phyloP scores from a whole-genome alignment of 2,329 filamentous ascomycete genomes.

The Colletotrichum nymphaeae region DNA sequence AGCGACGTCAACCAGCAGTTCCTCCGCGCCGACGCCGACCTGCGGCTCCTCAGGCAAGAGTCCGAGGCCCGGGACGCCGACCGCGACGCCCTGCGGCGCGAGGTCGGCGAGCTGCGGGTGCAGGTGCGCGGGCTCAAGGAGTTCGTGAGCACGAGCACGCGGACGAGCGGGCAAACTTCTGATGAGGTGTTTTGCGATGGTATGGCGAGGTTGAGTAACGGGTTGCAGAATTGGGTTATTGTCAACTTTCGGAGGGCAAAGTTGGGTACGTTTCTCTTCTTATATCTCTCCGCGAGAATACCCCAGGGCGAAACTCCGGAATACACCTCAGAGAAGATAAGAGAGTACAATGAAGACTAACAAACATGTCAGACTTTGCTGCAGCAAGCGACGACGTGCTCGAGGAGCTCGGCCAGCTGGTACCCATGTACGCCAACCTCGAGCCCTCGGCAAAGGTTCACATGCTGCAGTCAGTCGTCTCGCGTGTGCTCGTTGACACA shows the following conservation, averaged over 20 bases:
- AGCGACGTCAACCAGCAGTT: constrained; percentile 63
- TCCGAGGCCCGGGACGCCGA: constrained; percentile 60
- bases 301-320: neutral
- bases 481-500: constrained; percentile 68
- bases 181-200: constrained; percentile 75
- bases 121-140: constrained; percentile 78
- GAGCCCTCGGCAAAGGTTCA: constrained; percentile 67
- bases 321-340: neutral
- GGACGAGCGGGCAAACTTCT: constrained; percentile 69
- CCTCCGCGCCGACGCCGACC: constrained; percentile 62
- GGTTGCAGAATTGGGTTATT: constrained; percentile 80
- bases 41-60: constrained; percentile 62
- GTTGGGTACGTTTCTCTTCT: constrained; percentile 56
- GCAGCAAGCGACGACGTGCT: constrained; percentile 53
- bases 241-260: constrained; percentile 74
- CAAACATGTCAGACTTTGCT: constrained; percentile 53
- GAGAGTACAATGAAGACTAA: constrained; percentile 26
- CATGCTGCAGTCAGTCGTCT: constrained; percentile 71
- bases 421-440: constrained; percentile 69
- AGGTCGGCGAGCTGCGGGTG: constrained; percentile 63
- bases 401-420: constrained; percentile 57
- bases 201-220: constrained; percentile 72
- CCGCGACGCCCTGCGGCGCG: constrained; percentile 62
- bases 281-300: neutral
- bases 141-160: constrained; percentile 76